phyloP scores from a whole-genome alignment of 2,329 filamentous ascomycete species.

The Apiospora koreana region DNA sequence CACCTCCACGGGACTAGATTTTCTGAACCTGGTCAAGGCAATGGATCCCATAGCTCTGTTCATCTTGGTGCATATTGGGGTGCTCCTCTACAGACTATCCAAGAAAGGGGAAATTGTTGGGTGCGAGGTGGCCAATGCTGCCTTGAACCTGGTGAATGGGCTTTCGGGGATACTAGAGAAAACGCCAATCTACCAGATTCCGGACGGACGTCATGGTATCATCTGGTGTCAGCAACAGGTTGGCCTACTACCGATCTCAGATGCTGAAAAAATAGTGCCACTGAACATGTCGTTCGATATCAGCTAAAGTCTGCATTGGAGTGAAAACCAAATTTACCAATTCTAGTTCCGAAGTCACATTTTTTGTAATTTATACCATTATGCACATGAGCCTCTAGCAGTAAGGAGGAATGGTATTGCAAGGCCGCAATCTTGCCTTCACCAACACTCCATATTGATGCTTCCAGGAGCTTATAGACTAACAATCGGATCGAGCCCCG shows the following conservation, averaged over 20 bases:
- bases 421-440: too few species aligned
- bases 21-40: background rate
- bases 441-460: too few species aligned
- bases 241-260: background rate
- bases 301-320: background rate
- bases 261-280: background rate
- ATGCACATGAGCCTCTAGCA: too few species aligned
- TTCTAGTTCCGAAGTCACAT: background rate
- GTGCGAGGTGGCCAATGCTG: background rate
- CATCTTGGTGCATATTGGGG: background rate
- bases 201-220: background rate
- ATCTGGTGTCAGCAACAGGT: slow-evolving; percentile 1
- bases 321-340: background rate
- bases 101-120: background rate
- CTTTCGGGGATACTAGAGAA: background rate
- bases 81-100: background rate
- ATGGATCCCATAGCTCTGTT: slow-evolving; percentile 1
- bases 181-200: background rate
- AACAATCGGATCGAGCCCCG: too few species aligned
- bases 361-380: background rate
- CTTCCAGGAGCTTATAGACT: too few species aligned
- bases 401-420: too few species aligned
- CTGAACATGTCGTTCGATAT: background rate
- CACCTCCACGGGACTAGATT: background rate
- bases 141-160: background rate